phyloP scores from a whole-genome alignment of 2,329 filamentous ascomycete genomes.

The Coleophoma eucalyptorum region DNA sequence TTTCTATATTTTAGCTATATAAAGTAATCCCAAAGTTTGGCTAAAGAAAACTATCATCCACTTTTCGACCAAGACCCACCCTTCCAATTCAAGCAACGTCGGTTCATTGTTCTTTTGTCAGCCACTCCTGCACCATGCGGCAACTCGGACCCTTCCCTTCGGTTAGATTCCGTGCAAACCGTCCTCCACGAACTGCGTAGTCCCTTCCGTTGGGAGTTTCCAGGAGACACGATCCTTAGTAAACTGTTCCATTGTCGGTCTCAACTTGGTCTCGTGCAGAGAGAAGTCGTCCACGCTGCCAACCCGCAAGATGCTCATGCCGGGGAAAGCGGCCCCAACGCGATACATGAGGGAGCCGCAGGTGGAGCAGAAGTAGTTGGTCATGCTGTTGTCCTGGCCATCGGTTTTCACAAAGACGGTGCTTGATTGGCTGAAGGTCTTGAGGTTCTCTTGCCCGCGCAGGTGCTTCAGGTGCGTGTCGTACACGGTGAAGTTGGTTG shows the following conservation, averaged over 20 bases:
- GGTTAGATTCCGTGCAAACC: not conserved
- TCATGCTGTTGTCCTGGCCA: slow-evolving; percentile 45
- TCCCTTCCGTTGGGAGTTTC: slow-evolving; percentile 35
- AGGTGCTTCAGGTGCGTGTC: slow-evolving; percentile 42
- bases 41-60: too few species aligned
- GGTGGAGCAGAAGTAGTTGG: slow-evolving; percentile 55
- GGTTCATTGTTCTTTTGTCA: too few species aligned
- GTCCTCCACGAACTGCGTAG: slow-evolving; percentile 20
- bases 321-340: slow-evolving; percentile 38
- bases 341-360: slow-evolving; percentile 62
- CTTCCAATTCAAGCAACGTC: too few species aligned
- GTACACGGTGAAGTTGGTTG: slow-evolving; percentile 50
- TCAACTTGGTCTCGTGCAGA: slow-evolving; percentile 52
- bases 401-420: slow-evolving; percentile 34
- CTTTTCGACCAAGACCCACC: too few species aligned
- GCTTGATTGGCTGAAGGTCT: slow-evolving; percentile 33
- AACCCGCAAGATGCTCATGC: slow-evolving; percentile 44
- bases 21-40: too few species aligned
- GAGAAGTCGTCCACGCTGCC: slow-evolving; percentile 61
- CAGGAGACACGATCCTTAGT: slow-evolving; percentile 47
- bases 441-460: slow-evolving; percentile 48
- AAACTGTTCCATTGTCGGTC: slow-evolving; percentile 49
- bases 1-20: too few species aligned
- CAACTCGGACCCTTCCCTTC: too few species aligned
- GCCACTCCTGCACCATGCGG: too few species aligned